phyloP scores from a whole-genome alignment of 2,329 filamentous ascomycete species.

The Macrophomina tecta region DNA sequence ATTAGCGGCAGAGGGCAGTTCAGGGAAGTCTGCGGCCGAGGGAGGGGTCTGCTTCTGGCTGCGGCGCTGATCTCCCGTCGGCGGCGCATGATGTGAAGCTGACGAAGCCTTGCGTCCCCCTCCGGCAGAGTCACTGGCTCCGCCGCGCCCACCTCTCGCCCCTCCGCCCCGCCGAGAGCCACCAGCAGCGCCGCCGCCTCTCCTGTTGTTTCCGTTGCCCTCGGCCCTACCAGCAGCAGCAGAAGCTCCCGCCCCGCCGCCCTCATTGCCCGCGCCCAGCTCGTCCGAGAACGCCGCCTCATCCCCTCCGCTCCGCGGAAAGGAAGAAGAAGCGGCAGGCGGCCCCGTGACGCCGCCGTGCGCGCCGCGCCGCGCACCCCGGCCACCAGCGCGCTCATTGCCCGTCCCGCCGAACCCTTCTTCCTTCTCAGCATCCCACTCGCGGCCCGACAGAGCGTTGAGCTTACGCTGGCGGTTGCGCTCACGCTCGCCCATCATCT shows the following conservation, averaged over 20 bases:
- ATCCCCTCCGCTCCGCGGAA: slow-evolving; percentile 34
- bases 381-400: slow-evolving; percentile 51
- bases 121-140: slow-evolving; percentile 19
- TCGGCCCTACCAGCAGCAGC: background rate
- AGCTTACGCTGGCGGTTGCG: slow-evolving; percentile 65
- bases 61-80: slow-evolving; percentile 14
- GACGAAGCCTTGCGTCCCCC: slow-evolving; percentile 33
- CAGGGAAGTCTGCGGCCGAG: slow-evolving; percentile 54
- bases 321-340: no score
- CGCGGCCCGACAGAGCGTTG: slow-evolving; percentile 62
- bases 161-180: slow-evolving; percentile 33
- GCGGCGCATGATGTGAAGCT: background rate
- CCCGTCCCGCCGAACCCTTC: slow-evolving; percentile 56
- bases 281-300: no score
- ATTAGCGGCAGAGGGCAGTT: slow-evolving; percentile 37
- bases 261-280: slow-evolving; percentile 30
- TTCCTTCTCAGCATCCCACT: slow-evolving; percentile 70
- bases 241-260: slow-evolving; percentile 37
- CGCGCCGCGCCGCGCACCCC: slow-evolving; percentile 53
- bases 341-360: slow-evolving; percentile 54
- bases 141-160: slow-evolving; percentile 40
- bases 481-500: slow-evolving; percentile 68
- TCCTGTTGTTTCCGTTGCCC: background rate
- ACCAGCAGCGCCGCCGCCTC: background rate
- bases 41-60: slow-evolving; percentile 36